Evolutionary conservation across 495 filamentous ascomycete species (phyloP).

Genomic region (Penicillium herquei): DNA sequence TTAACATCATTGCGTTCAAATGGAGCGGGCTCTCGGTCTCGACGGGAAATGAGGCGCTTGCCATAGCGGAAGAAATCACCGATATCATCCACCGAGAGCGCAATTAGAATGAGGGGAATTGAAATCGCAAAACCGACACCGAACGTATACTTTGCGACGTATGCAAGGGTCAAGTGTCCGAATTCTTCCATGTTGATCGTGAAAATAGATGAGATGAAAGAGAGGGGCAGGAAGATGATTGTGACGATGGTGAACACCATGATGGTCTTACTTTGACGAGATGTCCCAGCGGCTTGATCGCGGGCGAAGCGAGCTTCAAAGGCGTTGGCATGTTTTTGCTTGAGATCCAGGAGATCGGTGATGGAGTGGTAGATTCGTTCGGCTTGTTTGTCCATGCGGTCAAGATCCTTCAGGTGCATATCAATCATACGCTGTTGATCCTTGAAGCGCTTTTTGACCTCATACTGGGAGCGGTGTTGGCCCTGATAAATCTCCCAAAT

Average conservation of each 20-base stretch:
- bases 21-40: not conserved
- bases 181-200: constrained; percentile 63
- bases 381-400: constrained; percentile 67
- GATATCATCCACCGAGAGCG: constrained; percentile 58
- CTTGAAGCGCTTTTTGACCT: constrained; percentile 56
- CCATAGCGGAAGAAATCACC: constrained; percentile 35
- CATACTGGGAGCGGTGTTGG: constrained; percentile 43
- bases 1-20: not conserved
- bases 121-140: constrained; percentile 66
- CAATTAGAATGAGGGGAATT: constrained; percentile 59
- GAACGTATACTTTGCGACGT: constrained; percentile 64
- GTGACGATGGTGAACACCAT: constrained; percentile 76
- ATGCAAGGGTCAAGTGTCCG: constrained; percentile 46
- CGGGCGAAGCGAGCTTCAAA: constrained; percentile 68
- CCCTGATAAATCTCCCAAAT: constrained; percentile 50
- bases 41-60: constrained; percentile 25
- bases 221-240: constrained; percentile 65
- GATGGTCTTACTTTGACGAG: constrained; percentile 67
- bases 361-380: constrained; percentile 62
- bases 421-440: constrained; percentile 63
- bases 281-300: constrained; percentile 63
- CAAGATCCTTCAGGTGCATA: constrained; percentile 61
- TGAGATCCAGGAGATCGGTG: constrained; percentile 59
- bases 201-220: constrained; percentile 67
- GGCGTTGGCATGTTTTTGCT: constrained; percentile 70